Evolutionary conservation across 2,329 filamentous ascomycete genomes (phyloP).

Genomic region (Volutella citrinella): DNA sequence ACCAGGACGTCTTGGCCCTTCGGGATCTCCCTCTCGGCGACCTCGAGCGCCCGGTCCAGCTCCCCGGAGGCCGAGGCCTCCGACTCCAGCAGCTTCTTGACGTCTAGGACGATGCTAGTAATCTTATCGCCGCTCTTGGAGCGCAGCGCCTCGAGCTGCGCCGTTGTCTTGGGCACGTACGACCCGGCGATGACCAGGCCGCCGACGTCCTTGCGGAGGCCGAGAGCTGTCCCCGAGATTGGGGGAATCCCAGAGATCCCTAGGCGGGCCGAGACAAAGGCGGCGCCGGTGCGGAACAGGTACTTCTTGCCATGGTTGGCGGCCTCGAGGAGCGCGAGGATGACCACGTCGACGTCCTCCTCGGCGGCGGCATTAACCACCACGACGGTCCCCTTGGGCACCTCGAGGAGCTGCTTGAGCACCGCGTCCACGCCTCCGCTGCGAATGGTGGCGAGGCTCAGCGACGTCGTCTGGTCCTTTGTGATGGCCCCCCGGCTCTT

Average conservation of each 20-base stretch:
- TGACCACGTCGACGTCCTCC: slow-evolving; percentile 53
- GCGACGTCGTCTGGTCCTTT: slow-evolving; percentile 36
- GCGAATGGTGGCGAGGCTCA: slow-evolving; percentile 47
- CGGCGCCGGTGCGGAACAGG: slow-evolving; percentile 39
- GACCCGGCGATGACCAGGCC: slow-evolving; percentile 55
- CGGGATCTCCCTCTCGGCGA: slow-evolving; percentile 37
- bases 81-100: slow-evolving; percentile 43
- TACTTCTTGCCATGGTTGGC: slow-evolving; percentile 31
- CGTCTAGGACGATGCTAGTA: slow-evolving; percentile 45
- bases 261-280: slow-evolving; percentile 45
- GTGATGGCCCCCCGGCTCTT: slow-evolving; percentile 45
- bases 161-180: slow-evolving; percentile 58
- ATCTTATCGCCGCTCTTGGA: slow-evolving; percentile 37
- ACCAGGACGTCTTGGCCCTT: slow-evolving; percentile 51
- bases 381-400: slow-evolving; percentile 36
- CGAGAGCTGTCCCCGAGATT: slow-evolving; percentile 43
- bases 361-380: slow-evolving; percentile 53
- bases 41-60: slow-evolving; percentile 26
- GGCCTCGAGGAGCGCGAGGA: slow-evolving; percentile 43
- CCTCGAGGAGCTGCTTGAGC: slow-evolving; percentile 35
- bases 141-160: slow-evolving; percentile 45
- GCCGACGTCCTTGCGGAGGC: slow-evolving; percentile 36
- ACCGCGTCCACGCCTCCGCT: slow-evolving; percentile 41
- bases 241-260: slow-evolving; percentile 50
- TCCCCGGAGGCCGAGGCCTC: slow-evolving; percentile 27